These are phyloP conservation scores for Mycosphaerella sp. DNA, from an alignment of 2,329 filamentous ascomycete genomes.

Conservation along the genomic window DNA sequence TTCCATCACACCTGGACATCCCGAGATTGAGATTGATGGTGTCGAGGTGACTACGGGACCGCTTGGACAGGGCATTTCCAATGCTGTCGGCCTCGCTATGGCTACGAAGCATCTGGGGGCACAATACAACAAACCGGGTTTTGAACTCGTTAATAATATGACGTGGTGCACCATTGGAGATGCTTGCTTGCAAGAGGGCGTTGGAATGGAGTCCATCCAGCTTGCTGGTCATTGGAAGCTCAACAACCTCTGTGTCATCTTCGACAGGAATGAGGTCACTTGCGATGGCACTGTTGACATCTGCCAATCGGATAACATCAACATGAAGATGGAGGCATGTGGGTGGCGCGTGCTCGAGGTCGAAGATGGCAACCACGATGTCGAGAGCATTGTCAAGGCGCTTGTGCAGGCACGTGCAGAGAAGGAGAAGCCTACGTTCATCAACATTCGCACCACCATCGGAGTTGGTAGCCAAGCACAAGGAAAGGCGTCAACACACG, in stretches of 20 bases:
- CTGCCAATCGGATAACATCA: conserved; percentile 50
- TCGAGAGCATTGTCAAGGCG: conserved; percentile 46
- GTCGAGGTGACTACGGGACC: conserved; percentile 56
- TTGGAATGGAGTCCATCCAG: conserved; percentile 53
- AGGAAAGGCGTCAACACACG: conserved; percentile 52
- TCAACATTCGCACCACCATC: conserved; percentile 53
- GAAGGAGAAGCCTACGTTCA: conserved; percentile 47
- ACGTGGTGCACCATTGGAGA: conserved; percentile 55
- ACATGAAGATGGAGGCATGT: conserved; percentile 51
- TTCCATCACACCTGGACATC: conserved; percentile 47
- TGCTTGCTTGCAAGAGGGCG: conserved; percentile 54
- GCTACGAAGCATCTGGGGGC: conserved; percentile 52
- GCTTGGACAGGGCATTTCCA: conserved; percentile 54
- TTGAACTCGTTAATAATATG: conserved; percentile 46
- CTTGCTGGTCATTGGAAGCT: conserved; percentile 52
- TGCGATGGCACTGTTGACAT: conserved; percentile 53
- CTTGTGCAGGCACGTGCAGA: conserved; percentile 36
- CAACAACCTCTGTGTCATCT: conserved; percentile 53
- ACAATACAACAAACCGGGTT: conserved; percentile 47
- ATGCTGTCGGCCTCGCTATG: conserved; percentile 56
- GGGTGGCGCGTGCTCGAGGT: conserved; percentile 53
- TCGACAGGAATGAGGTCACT: conserved; percentile 56
- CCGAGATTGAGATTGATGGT: conserved; percentile 52
- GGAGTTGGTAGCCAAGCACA: conserved; percentile 48
- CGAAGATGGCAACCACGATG: conserved; percentile 49